phyloP scores from a whole-genome alignment of 1,284 basidiomycete genomes.

The Ustilago cynodontis region DNA sequence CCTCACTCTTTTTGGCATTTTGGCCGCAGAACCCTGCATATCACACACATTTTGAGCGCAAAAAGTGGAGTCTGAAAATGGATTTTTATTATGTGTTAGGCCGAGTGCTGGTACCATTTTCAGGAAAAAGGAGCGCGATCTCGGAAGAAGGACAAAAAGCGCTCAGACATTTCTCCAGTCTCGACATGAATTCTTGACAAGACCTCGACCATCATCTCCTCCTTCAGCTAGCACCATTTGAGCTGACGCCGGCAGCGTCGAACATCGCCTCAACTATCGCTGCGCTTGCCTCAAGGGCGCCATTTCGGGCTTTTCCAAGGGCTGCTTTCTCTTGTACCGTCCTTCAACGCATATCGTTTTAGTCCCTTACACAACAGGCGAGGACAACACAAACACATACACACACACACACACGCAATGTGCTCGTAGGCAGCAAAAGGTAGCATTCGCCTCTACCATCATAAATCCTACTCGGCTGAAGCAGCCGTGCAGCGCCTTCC shows the following conservation, averaged over 20 bases:
- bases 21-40: constrained; percentile 33
- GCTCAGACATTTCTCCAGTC: neutral
- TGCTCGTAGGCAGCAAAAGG: neutral
- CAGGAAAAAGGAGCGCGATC: no score
- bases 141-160: constrained; percentile 30
- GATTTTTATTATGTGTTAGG: neutral
- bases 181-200: no score
- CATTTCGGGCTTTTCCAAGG: neutral
- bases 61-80: constrained; percentile 8
- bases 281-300: neutral
- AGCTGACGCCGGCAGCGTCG: neutral
- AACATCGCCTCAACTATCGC: neutral
- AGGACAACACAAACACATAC: neutral
- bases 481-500: neutral
- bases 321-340: no score
- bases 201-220: no score
- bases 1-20: constrained; percentile 19
- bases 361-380: neutral
- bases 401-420: constrained; percentile 4
- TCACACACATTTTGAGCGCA: neutral
- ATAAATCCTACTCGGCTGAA: neutral
- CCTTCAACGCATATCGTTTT: no score
- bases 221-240: neutral
- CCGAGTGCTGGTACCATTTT: no score
- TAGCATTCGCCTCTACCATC: neutral